Evolutionary conservation across 2,329 filamentous ascomycete species (phyloP), one percentile per base, ranked within the genome.

Genomic region (Pleoardoris graminearum): DNA sequence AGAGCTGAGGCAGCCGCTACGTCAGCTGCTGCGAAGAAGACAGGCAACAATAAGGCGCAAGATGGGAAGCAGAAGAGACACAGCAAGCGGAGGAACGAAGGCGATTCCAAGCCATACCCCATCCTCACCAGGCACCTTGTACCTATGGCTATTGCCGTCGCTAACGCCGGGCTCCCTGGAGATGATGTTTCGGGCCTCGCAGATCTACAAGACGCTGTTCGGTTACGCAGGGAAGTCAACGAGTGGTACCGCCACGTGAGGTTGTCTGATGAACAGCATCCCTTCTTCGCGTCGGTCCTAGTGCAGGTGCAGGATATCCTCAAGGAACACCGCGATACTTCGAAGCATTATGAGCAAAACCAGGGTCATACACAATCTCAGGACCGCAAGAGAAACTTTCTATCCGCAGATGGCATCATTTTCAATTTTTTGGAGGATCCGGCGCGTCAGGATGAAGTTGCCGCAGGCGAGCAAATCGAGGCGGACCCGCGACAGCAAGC

Each of bases 121-220:
- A 52, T 62, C 30, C 48, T 50, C 3, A 14, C 48, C 4, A 35
- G 50, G 3, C 27, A 55, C 23, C 38, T 58, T 10, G 30, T 57
- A 5, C 35, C 48, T 7, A 16, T 64, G 10, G 54, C 58, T 14
- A 32, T 61, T 21, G 55, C 36, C 14, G 55, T 64, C 35, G 48
- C 52, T 14, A 39, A 51, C 3, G 48, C 58, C 1, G 54, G 48
- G 7, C 23, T 38, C 16, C 55, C 56, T 21, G 41, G 58, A 5
- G 32, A 46, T 12, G 59, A 62, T 47, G 51, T 27, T 2, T 55
- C 53, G 2, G 58, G 58, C 6, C 32, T 64, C 5, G 35, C 32
- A 8, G 55, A 64, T 41, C 48, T 62, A 17, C 32, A 39, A 4
- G 59, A 62, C 33, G 61, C 61, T n/a, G 56, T 64, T 23, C 58